Conservation (phyloP, 306 rosid genomes). For the Biancaea sappan region DNA sequence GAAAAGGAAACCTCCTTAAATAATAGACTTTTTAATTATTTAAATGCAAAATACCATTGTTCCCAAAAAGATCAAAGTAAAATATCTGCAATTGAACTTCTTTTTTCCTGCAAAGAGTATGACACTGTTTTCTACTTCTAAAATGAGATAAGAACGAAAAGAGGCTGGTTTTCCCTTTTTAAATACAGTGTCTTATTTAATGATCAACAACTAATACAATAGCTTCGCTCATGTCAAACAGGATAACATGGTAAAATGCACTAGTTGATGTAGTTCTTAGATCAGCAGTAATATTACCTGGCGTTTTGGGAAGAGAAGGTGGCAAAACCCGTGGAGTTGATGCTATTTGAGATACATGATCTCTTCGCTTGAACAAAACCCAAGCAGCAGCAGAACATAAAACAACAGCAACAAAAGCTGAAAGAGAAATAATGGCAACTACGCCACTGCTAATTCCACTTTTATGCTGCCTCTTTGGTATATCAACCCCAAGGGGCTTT, state of each 20-base stretch:
- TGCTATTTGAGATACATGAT: conserved; percentile 42
- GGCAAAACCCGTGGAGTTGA: conserved; percentile 54
- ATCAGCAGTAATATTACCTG: conserved; percentile 55
- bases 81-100: conserved; percentile 10
- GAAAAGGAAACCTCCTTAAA: conserved; percentile 13
- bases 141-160: conserved; percentile 23
- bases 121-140: conserved; percentile 9
- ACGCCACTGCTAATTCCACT: conserved; percentile 60
- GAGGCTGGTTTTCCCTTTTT: conserved; percentile 6
- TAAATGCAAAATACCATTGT: background rate
- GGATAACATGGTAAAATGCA: conserved; percentile 15
- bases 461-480: conserved; percentile 60
- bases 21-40: conserved; percentile 19
- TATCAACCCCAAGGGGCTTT: conserved; percentile 88
- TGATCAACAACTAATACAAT: conserved; percentile 17
- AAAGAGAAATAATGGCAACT: conserved; percentile 72
- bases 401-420: conserved; percentile 62
- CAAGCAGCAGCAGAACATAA: conserved; percentile 72
- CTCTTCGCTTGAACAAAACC: conserved; percentile 55
- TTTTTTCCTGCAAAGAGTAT: background rate
- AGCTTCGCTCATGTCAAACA: background rate
- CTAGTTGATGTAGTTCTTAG: conserved; percentile 9
- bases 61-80: conserved; percentile 3
- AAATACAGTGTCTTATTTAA: background rate
- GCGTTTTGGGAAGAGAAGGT: conserved; percentile 59